phyloP scores from a whole-genome alignment of 176 grass and related monocot genomes.

The Typha latifolia region DNA sequence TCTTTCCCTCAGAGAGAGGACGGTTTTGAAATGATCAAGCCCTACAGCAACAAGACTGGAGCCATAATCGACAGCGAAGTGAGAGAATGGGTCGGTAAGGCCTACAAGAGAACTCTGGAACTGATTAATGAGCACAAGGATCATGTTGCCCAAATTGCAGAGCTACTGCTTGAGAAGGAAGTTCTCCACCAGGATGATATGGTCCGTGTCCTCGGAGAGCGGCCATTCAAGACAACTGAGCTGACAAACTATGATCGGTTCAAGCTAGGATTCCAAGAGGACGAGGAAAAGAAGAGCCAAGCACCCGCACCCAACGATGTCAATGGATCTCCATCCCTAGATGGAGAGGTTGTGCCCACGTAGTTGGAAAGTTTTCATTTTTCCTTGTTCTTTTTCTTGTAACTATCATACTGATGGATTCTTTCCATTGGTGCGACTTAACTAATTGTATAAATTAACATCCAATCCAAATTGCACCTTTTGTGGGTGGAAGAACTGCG shows the following conservation, averaged over 20 bases:
- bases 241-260: constrained; percentile 72
- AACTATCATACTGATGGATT: neutral
- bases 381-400: neutral
- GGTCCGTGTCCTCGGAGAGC: constrained; percentile 54
- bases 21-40: constrained; percentile 59
- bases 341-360: constrained; percentile 30
- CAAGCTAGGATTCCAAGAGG: constrained; percentile 59
- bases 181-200: constrained; percentile 90
- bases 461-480: too few relatives aligned
- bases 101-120: constrained; percentile 50
- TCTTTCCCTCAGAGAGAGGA: constrained; percentile 71
- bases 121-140: constrained; percentile 68
- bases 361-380: neutral
- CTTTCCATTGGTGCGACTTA: neutral
- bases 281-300: constrained; percentile 22
- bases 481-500: too few relatives aligned
- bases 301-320: constrained; percentile 15
- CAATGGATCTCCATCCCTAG: constrained; percentile 27
- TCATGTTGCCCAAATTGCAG: constrained; percentile 60
- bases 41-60: constrained; percentile 52
- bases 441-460: neutral
- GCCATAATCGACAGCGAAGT: constrained; percentile 77
- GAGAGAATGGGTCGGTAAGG: constrained; percentile 80
- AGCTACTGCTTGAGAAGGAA: constrained; percentile 81
- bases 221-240: constrained; percentile 53